phyloP scores from a whole-genome alignment of 345 rosid genomes.

The Garcia nutans region DNA sequence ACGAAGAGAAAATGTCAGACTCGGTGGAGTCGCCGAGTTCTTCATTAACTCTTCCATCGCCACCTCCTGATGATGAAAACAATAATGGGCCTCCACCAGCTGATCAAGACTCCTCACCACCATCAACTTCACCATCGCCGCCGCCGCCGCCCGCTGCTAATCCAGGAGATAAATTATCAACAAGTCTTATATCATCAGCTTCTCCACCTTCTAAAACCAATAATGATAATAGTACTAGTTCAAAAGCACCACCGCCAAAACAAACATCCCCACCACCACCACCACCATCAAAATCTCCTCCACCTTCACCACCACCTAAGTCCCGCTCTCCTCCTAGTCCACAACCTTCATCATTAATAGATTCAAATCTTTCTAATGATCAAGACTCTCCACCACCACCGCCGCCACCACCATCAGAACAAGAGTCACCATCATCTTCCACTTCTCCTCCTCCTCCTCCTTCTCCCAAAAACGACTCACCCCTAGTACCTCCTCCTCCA shows the following conservation, averaged over 20 bases:
- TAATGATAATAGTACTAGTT: background rate
- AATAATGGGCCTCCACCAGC: background rate
- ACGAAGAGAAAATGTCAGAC: slow-evolving; percentile 37
- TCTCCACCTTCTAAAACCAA: slow-evolving; percentile 14
- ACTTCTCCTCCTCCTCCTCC: slow-evolving; percentile 21
- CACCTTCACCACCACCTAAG: slow-evolving; percentile 16
- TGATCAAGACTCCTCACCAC: background rate
- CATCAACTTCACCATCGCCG: background rate
- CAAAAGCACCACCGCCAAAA: slow-evolving; percentile 23
- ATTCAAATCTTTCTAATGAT: background rate
- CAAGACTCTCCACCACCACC: slow-evolving; percentile 10
- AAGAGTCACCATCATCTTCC: background rate
- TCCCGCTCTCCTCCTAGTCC: slow-evolving; percentile 11
- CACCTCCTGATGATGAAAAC: background rate
- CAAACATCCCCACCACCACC: slow-evolving; percentile 26
- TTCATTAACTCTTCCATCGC: slow-evolving; percentile 17
- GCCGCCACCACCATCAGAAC: background rate
- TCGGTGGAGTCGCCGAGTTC: slow-evolving; percentile 41
- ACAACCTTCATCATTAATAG: slow-evolving; percentile 23
- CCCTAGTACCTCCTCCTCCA: background rate
- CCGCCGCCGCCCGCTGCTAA: background rate
- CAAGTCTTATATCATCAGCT: background rate
- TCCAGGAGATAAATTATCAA: background rate
- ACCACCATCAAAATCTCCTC: slow-evolving; percentile 20
- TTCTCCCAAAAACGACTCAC: background rate